Evolutionary conservation across 2,329 filamentous ascomycete genomes (phyloP).

Genomic region (Fusarium sp.): DNA sequence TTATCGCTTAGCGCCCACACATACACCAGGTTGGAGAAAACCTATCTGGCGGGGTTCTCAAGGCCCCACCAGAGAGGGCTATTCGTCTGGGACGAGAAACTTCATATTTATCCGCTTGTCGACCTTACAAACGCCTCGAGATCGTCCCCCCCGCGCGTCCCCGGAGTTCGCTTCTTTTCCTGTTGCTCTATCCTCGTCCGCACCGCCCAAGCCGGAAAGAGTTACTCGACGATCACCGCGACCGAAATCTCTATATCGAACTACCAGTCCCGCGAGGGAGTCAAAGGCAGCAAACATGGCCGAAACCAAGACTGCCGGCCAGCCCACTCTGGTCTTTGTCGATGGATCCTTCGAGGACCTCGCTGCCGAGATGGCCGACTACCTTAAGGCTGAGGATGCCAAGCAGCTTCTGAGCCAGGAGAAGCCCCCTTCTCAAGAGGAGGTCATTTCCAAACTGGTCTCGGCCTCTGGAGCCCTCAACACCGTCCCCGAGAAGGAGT

Average conservation of each 20-base stretch:
- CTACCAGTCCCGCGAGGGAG: slow-evolving; percentile 28
- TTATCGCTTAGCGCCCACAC: slow-evolving; percentile 57
- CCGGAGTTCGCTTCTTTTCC: slow-evolving; percentile 19
- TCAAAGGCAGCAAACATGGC: slow-evolving; percentile 41
- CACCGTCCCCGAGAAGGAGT: slow-evolving; percentile 92
- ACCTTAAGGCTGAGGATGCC: slow-evolving; percentile 85
- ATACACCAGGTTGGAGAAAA: slow-evolving; percentile 51
- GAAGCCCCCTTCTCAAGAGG: slow-evolving; percentile 76
- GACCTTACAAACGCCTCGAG: slow-evolving; percentile 45
- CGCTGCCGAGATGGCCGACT: slow-evolving; percentile 92
- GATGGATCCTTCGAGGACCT: slow-evolving; percentile 96
- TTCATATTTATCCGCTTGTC: slow-evolving; percentile 46
- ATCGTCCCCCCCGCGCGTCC: slow-evolving; percentile 33
- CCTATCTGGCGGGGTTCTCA: slow-evolving; percentile 48
- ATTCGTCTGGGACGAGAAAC: slow-evolving; percentile 49
- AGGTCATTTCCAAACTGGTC: slow-evolving; percentile 89
- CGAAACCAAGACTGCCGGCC: slow-evolving; percentile 55
- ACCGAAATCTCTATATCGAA: slow-evolving; percentile 34
- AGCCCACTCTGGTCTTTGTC: slow-evolving; percentile 75
- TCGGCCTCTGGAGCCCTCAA: slow-evolving; percentile 81
- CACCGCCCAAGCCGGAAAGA: slow-evolving; percentile 34
- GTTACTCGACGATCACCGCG: slow-evolving; percentile 25
- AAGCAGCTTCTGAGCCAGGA: slow-evolving; percentile 78
- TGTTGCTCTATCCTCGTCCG: slow-evolving; percentile 15
- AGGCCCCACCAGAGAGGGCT: slow-evolving; percentile 53